Base-by-base conservation (phyloP, 2,329 filamentous ascomycete genomes). In the Epichloe glyceriae region DNA sequence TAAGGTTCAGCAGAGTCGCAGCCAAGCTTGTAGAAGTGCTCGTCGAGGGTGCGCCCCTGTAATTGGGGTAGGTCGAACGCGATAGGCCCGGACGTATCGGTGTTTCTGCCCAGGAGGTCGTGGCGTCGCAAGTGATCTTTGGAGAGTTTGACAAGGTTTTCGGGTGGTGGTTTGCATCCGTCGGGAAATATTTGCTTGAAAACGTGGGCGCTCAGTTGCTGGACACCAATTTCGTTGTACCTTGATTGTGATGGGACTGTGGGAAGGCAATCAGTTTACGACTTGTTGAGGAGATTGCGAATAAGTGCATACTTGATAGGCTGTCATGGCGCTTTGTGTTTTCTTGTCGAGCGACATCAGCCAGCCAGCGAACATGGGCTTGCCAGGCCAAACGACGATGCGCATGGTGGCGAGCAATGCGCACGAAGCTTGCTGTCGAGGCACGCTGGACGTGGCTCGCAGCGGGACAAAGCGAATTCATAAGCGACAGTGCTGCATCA, bases 141-240 rank as follows among this genome's bases (percentile, higher is more conserved):
- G 0, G 93, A 85, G 15, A 98, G 75, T 12, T 85, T 73, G 38
- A 97, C 80, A 7, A 98, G 79, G 52, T 89, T 80, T 42, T 78
- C 70, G 2, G 86, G 79, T 2, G 85, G 77, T 3, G 79, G 71
- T 11, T 74, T 67, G 54, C 67, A 62, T 46, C 70, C 71, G 39
- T 73, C 69, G 4, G 79, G 80, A 62, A 98, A 98, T 41, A 98
- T 71, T 67, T 97, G 93, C 2, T 78, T 64, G 66, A 91, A 87
- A 43, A 98, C 76, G 71, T 90, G 78, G 53, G 77, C 75, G 73
- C 89, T 96, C 58, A 98, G 73, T 62, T 97, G 91, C 69, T 98
- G 93, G 39, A 98, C 88, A 49, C 88, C 88, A 60, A 98, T 90
- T 58, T 94, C 86, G 69, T 94, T 98, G 72, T 85, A 88, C 57